phyloP scores from a whole-genome alignment of 306 rosid genomes.

The Prosopis cineraria region DNA sequence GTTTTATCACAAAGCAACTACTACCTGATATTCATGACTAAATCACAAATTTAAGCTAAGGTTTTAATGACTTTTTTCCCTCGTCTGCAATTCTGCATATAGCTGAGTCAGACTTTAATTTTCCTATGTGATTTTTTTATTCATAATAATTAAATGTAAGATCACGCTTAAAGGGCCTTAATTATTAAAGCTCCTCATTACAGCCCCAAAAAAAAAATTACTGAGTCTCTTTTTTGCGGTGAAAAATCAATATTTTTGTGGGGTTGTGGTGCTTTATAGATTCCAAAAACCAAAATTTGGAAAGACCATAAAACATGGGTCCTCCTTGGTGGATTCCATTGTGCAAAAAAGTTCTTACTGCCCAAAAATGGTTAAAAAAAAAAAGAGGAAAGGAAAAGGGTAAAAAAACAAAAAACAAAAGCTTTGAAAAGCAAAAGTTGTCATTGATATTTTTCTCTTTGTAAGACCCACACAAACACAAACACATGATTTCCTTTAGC shows the following conservation, averaged over 20 bases:
- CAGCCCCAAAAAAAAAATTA: not conserved
- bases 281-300: not conserved
- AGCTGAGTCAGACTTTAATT: too few relatives aligned
- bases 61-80: too few relatives aligned
- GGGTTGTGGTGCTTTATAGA: not conserved
- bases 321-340: constrained; percentile 38
- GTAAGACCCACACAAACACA: constrained; percentile 36
- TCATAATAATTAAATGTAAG: too few relatives aligned
- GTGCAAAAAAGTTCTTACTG: constrained; percentile 63
- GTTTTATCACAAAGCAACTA: not conserved
- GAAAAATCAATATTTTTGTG: too few relatives aligned
- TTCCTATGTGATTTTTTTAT: too few relatives aligned
- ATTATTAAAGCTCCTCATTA: not conserved
- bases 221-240: too few relatives aligned
- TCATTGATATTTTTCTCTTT: constrained; percentile 38
- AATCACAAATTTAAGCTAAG: too few relatives aligned
- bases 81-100: too few relatives aligned
- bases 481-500: not conserved
- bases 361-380: constrained; percentile 38
- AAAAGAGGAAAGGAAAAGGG: not conserved
- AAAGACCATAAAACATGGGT: not conserved
- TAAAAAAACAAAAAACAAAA: not conserved
- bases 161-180: not conserved
- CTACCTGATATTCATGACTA: too few relatives aligned
- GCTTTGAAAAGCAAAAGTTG: constrained; percentile 85